phyloP scores from a whole-genome alignment of 1,139 yeast species.

The Zygosaccharomyces pseudobailii region DNA sequence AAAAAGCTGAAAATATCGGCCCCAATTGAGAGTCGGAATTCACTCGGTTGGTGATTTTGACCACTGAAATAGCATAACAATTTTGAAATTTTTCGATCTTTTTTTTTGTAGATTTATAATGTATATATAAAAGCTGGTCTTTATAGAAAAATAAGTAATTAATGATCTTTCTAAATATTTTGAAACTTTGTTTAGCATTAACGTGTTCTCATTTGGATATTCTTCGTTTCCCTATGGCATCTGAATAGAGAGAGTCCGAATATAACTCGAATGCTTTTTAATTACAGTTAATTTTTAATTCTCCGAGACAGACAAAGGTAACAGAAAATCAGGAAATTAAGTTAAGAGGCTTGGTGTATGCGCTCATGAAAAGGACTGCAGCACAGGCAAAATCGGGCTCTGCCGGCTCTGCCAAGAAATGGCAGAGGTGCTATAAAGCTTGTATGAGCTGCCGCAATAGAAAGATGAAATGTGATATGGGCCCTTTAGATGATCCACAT shows the following conservation, averaged over 20 bases:
- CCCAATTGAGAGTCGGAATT: constrained; percentile 9
- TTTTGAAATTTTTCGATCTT: neutral
- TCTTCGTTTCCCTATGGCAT: too few species aligned
- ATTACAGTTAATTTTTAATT: neutral
- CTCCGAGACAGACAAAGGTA: too few species aligned
- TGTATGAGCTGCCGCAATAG: constrained; percentile 79
- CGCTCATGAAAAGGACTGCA: neutral
- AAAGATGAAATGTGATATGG: constrained; percentile 81
- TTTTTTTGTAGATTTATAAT: neutral
- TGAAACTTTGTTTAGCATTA: neutral
- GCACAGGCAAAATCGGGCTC: neutral
- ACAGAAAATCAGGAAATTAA: too few species aligned
- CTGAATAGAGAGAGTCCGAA: too few species aligned
- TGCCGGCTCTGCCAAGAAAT: constrained; percentile 9
- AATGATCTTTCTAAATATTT: neutral
- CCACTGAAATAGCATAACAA: too few species aligned
- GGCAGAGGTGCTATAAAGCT: constrained; percentile 67
- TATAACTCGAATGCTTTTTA: neutral
- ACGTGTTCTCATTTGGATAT: neutral
- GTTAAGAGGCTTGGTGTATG: neutral
- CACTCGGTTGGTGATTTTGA: constrained; percentile 9
- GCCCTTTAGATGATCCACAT: constrained; percentile 65
- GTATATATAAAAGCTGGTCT: neutral
- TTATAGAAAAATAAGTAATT: neutral
- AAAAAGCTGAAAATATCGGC: constrained; percentile 9